Base-by-base conservation (phyloP, 805 yeast genomes). In the Maudiozyma saulgeensis region DNA sequence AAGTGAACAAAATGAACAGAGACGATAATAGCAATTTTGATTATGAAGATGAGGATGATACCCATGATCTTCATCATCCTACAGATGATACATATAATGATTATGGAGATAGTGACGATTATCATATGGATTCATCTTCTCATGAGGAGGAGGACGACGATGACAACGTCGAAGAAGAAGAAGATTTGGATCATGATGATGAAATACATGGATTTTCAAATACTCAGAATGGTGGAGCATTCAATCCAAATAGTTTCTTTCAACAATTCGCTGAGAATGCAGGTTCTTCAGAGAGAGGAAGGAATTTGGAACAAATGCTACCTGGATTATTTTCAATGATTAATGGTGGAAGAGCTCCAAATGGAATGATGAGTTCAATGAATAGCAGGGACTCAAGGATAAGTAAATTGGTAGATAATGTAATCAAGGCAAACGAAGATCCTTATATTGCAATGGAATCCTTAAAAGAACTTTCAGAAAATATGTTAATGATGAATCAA, bases 401-500 rank as follows among this genome's bases (percentile, higher is more conserved):
- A 11, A 34, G 51, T 9, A 65, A 53, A 5, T 53, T 69, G 28
- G 55, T 64, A 8, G 56, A 51, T 6, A 66, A 66, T 45, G 59
- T 64, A 1, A 45, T 48, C 8, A 53, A 61, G 45, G 67, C 67
- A 3, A 48, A 53, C 13, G 80, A 76, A 1, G 86, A 83, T 57
- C 74, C 87, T 0, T 84, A 72, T 57, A 53, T 81, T 18, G 73
- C 84, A 1, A 62, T 82, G 57, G 90, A 84, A 58, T 76, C 82
- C 2, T 65, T 85, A 46, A 81, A 76, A 53, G 87, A 84, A 58
- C 63, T 86, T 19, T 76, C 84, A 25, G 86, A 80, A 53, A 67
- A 78, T 45, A 59, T 86, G 9, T 68, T 86, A 47, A 81, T 85
- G 89, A 78, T 81, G 79, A 81, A 81, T 50, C 78, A 76, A 5